A percentile compares a stretch with the other conserved stretches of the same genome.
phyloP scores from a whole-genome alignment of 2,329 filamentous ascomycete genomes.

The Pseudopithomyces chartarum region DNA sequence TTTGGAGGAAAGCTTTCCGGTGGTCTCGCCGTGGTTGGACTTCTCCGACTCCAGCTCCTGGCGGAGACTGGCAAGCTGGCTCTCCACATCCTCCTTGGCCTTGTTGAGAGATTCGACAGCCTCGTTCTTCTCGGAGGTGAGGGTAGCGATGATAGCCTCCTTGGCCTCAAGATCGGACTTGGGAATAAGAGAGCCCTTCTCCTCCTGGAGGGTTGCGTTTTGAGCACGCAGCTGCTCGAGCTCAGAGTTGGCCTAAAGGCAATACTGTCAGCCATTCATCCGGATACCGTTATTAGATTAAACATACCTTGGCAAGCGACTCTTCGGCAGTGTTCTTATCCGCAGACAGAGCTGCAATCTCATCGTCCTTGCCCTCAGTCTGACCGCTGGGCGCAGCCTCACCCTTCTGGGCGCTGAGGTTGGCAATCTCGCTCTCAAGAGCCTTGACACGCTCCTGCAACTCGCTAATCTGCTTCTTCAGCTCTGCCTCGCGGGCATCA shows the following conservation, averaged over 20 bases:
- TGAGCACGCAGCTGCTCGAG: conserved; percentile 26
- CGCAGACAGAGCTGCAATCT: conserved; percentile 28
- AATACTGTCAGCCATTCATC: neutral
- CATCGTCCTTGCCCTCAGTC: conserved; percentile 35
- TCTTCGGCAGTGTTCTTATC: conserved; percentile 25
- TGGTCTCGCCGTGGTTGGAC: conserved; percentile 20
- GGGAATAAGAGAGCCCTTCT: conserved; percentile 18
- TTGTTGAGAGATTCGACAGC: conserved; percentile 15
- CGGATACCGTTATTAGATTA: neutral
- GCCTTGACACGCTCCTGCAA: conserved; percentile 36
- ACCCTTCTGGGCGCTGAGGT: conserved; percentile 19
- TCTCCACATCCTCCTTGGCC: conserved; percentile 13
- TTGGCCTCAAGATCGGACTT: conserved; percentile 34
- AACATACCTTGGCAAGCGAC: conserved; percentile 18
- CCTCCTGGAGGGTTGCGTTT: conserved; percentile 17
- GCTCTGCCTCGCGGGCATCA: conserved; percentile 27
- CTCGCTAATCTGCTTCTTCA: conserved; percentile 32
- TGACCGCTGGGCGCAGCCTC: conserved; percentile 25
- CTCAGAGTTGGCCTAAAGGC: conserved; percentile 18
- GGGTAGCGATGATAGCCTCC: conserved; percentile 10
- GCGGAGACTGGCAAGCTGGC: conserved; percentile 18
- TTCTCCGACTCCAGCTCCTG: conserved; percentile 31
- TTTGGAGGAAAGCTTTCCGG: conserved; percentile 21
- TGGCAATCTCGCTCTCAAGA: conserved; percentile 31
- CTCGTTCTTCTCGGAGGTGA: conserved; percentile 12